These are phyloP conservation scores for Diaporthe capsici DNA, from an alignment of 2,329 filamentous ascomycete species.

Conservation along the genomic window DNA sequence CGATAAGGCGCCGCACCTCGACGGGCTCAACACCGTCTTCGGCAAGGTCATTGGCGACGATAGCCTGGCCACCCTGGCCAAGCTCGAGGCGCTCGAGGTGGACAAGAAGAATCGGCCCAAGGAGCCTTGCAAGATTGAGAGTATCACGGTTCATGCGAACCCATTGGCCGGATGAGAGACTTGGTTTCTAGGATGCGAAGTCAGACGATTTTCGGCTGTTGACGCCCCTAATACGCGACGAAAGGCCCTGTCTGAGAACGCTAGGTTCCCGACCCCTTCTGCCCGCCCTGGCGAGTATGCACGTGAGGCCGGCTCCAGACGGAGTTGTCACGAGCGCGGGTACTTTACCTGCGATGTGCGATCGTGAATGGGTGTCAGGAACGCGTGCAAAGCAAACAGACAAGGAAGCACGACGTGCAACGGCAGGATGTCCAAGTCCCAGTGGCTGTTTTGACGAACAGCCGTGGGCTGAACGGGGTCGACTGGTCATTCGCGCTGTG, in stretches of 20 bases:
- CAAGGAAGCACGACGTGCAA: background rate
- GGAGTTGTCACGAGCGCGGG: too few species aligned
- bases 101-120: conserved; percentile 85
- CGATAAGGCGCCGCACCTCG: conserved; percentile 83
- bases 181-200: background rate
- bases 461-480: background rate
- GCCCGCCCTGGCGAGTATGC: background rate
- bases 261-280: background rate
- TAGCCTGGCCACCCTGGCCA: conserved; percentile 74
- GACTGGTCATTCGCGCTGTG: background rate
- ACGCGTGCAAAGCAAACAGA: background rate
- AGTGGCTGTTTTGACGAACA: too few species aligned
- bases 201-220: background rate
- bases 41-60: conserved; percentile 79
- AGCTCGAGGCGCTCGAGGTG: conserved; percentile 79
- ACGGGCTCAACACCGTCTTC: conserved; percentile 88
- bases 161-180: conserved; percentile 73
- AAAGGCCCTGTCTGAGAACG: background rate
- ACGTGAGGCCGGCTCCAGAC: background rate
- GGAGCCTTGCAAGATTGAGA: conserved; percentile 75
- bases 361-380: background rate
- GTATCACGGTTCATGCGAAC: conserved; percentile 83
- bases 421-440: too few species aligned
- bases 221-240: background rate
- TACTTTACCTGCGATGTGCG: background rate